phyloP scores from a whole-genome alignment of 345 rosid genomes.

The Isatis tinctoria region DNA sequence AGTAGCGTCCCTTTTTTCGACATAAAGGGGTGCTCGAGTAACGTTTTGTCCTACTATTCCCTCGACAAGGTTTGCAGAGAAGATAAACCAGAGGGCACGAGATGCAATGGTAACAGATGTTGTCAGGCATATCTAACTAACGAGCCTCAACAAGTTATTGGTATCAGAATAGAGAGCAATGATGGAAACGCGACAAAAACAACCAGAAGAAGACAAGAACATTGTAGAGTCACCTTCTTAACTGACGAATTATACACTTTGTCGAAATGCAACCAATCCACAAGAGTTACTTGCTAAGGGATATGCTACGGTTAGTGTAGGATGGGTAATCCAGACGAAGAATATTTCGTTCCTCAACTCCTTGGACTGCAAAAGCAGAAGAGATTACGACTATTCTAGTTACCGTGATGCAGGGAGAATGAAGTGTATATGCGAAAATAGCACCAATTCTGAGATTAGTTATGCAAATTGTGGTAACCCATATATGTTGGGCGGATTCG shows the following conservation, averaged over 20 bases:
- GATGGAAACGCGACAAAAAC: neutral
- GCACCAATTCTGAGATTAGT: neutral
- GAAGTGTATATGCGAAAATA: neutral
- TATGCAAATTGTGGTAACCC: slow-evolving; percentile 18
- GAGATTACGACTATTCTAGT: neutral
- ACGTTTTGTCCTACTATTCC: neutral
- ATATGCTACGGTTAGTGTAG: slow-evolving; percentile 7
- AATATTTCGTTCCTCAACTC: neutral
- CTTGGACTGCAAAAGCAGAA: neutral
- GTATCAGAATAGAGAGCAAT: neutral
- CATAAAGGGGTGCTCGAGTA: neutral
- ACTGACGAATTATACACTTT: neutral
- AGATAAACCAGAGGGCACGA: neutral
- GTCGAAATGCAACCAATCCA: neutral
- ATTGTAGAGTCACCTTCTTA: slow-evolving; percentile 19
- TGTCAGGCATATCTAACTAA: slow-evolving; percentile 27
- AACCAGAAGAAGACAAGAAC: neutral
- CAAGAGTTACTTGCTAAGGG: neutral
- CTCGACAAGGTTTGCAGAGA: neutral
- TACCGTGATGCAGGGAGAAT: neutral
- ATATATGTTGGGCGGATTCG: neutral
- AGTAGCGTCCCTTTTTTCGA: slow-evolving; percentile 3
- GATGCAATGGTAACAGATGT: slow-evolving; percentile 39
- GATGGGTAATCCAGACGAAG: slow-evolving; percentile 29
- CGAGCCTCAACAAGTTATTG: slow-evolving; percentile 1